Base-by-base conservation (phyloP, 2,329 filamentous ascomycete species). In the Fusarium lateritium region DNA sequence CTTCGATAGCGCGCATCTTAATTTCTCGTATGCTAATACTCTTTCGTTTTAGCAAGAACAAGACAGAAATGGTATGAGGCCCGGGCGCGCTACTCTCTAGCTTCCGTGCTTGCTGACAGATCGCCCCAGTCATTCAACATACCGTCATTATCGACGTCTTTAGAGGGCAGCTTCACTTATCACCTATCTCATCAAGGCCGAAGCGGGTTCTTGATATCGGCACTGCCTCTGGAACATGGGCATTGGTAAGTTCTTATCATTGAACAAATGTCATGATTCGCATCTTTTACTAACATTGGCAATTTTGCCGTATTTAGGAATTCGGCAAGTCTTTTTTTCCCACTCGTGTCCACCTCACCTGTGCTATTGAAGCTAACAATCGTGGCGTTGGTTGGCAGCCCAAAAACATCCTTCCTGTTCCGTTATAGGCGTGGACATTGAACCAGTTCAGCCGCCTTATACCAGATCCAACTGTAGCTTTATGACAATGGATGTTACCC, bases 1-100 rank as follows among this genome's bases (percentile, higher is more conserved):
- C 52, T 39, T 56, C 44, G 33, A 55, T 45, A 34, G 33, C 33
- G 33, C 33, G 13, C 33, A 13, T 34, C 33, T 34, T 34, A 34
- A 22, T n/a, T 21, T 9, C 21, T 5, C 15, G 4, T 3, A 42
- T 21, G 24, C 69, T 71, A 57, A 71, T 50, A 44, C 56, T 31
- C 38, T 54, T 56, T 46, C 2, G 38, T 40, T 52, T 14, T 56
- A 72, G 69, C 56, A 72, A 70, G 69, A 72, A 58, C 62, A 67
- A 72, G 69, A 72, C 57, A 56, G 69, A 62, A 72, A 72, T 72
- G 59, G 69, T 72, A 72, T 39, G 31, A 26, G 36, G 34, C 56
- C 43, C 49, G 40, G 24, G 50, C 42, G n/a, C 50, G 56, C 24
- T 26, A 22, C 9, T 33, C 10, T 21, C 28, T 42, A 47, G 38